Evolutionary conservation across 805 yeast species (phyloP).

Genomic region (Kodamaea restingae): DNA sequence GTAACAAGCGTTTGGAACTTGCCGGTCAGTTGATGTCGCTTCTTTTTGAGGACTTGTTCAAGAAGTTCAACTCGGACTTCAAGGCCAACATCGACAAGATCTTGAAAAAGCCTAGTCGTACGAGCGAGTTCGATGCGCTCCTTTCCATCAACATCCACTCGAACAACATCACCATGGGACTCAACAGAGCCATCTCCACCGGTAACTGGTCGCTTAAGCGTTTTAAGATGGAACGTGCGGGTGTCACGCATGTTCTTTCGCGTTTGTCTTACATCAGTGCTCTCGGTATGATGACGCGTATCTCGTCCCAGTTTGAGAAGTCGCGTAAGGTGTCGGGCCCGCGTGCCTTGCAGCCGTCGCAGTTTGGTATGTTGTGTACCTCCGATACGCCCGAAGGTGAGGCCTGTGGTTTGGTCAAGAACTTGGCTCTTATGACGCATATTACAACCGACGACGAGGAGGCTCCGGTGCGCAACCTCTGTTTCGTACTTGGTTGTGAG

Average conservation of each 20-base stretch:
- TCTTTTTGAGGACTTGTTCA: constrained; percentile 93
- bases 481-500: constrained; percentile 86
- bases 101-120: constrained; percentile 87
- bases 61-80: constrained; percentile 92
- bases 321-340: constrained; percentile 98
- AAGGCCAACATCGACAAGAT: constrained; percentile 92
- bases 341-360: constrained; percentile 97
- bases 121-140: constrained; percentile 92
- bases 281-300: constrained; percentile 98
- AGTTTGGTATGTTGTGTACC: constrained; percentile 97
- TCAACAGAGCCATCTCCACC: constrained; percentile 94
- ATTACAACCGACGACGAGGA: constrained; percentile 98
- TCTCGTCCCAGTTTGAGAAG: constrained; percentile 97
- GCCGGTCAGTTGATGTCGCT: constrained; percentile 97
- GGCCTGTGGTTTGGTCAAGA: constrained; percentile 98
- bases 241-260: constrained; percentile 94
- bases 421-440: constrained; percentile 96
- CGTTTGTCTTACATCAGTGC: constrained; percentile 92
- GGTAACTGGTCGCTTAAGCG: constrained; percentile 99
- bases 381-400: constrained; percentile 99
- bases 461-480: constrained; percentile 72
- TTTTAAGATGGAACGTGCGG: constrained; percentile 99
- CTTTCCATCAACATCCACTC: constrained; percentile 87
- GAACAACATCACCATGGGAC: constrained; percentile 87
- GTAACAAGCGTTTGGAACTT: constrained; percentile 92